Evolutionary conservation across 306 rosid genomes (phyloP), one percentile per base, ranked within the genome.

Genomic region (Gastrolobium bilobum): DNA sequence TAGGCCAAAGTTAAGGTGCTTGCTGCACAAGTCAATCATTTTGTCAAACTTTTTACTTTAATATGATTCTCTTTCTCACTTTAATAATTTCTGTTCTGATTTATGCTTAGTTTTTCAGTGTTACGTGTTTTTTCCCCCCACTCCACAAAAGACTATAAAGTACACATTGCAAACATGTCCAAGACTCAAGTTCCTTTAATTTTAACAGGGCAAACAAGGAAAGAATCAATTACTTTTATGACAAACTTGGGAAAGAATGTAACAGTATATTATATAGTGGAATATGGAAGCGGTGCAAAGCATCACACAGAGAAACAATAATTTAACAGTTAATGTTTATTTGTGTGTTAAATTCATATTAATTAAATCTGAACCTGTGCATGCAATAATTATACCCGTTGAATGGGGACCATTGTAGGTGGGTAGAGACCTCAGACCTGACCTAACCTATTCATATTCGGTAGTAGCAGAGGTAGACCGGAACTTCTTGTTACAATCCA

Each of bases 1-100:
- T 39, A 68, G 86, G 59, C 77, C 33, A 9, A 73, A 69, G 61
- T 70, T 5, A 34, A 64, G 66, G 44, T 71, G 58, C 67, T 74
- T 39, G 61, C 64, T 30, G 73, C 86, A 33, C 43, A 58, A 77
- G 73, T 76, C 79, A 74, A 79, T 64, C 76, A 53, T 81, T 73
- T 79, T 82, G 82, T 76, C 75, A 42, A 71, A 52, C 56, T 53
- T 50, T 37, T 8, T 40, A 54, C 79, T 71, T 71, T 71, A 77
- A 59, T 15, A 4, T 6, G 64, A 75, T 54, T 26, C 59, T 46
- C 75, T 71, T 70, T 38, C 33, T 60, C 78, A 40, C 81, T 81
- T 73, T 44, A 43, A 42, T 15, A 26, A 40, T 42, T 77, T 67
- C 14, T 31, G 33, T 47, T 60, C 57, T 62, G 15, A 75, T 61